A percentile compares a stretch with the other conserved stretches of the same genome.
Conservation (phyloP, 352 stramenopile genomes). For the Globisporangium irregulare region DNA sequence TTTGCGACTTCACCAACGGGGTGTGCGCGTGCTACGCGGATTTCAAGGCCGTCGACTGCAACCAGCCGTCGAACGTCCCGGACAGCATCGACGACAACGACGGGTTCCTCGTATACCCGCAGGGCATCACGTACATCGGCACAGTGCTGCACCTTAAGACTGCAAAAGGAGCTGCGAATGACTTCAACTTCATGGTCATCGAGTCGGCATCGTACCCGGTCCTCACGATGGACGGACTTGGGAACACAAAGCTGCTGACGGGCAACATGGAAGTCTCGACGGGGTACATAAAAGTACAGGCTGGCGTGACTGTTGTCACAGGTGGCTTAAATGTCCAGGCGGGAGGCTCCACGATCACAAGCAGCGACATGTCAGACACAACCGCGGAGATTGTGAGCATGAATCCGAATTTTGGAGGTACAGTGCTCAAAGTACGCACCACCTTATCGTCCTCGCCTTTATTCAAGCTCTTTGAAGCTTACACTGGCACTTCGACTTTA, state of each 20-base stretch:
- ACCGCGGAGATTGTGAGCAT: conserved; percentile 40
- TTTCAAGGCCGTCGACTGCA: conserved; percentile 73
- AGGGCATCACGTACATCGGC: conserved; percentile 48
- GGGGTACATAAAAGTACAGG: conserved; percentile 47
- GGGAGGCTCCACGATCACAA: conserved; percentile 34
- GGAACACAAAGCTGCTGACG: conserved; percentile 44
- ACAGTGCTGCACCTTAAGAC: conserved; percentile 64
- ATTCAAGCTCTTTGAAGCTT: conserved; percentile 50
- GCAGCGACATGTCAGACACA: conserved; percentile 12
- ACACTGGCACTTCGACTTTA: conserved; percentile 21
- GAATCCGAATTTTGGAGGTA: conserved; percentile 30
- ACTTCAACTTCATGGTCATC: conserved; percentile 70
- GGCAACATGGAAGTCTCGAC: conserved; percentile 54
- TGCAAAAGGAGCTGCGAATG: conserved; percentile 40
- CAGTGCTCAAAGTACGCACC: conserved; percentile 31
- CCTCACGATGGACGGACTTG: conserved; percentile 52
- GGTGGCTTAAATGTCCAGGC: conserved; percentile 35
- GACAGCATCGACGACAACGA: conserved; percentile 71
- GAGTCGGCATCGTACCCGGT: conserved; percentile 41
- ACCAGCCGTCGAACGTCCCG: conserved; percentile 59
- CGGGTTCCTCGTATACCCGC: conserved; percentile 64
- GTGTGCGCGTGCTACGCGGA: conserved; percentile 71
- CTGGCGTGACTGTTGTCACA: conserved; percentile 30
- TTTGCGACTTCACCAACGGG: conserved; percentile 71
- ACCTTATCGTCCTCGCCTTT: conserved; percentile 15